Evolutionary conservation across 2,329 filamentous ascomycete genomes (phyloP), one percentile per base, ranked within the genome.

Genomic region (Rutstroemia sp.): DNA sequence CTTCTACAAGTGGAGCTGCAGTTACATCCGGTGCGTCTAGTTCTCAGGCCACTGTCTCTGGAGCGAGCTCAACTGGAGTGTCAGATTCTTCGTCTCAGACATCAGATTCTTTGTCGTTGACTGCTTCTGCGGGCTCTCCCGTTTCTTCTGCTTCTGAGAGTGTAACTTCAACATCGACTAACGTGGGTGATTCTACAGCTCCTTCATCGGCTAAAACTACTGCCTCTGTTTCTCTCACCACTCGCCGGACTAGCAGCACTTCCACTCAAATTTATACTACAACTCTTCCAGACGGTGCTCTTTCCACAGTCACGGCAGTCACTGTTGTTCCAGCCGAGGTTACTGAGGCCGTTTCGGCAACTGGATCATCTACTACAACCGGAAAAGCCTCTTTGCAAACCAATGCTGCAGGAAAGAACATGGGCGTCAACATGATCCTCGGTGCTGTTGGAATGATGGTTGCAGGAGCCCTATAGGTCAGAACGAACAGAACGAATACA

Each of bases 301-400:
- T 61, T 12, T 60, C 57, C 16, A 66, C 64, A 5, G 58, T 67
- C 12, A 68, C 65, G 21, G 51, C 49, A 9, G 17, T 63, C 19
- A 68, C 65, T 1, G 55, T 68, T 21, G 61, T 67, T 5, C 62
- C 64, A n/a, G 65, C 62, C 34, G 54, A 51, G 16, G 57, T 62
- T 44, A 61, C 57, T 6, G 60, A 61, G 16, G 48, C 57, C 27
- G 59, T 60, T 3, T 57, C 48, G 4, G 49, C 10, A 21, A 47
- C 47, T 3, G 48, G 55, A 9, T 19, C 47, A 1, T 34, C 56
- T 9, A 62, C 51, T 8, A 60, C 58, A 9, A 63, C 54, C 23
- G 52, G 52, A 39, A 57, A 48, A 5, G 63, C 64, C 38, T 63
- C 65, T 34, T 50, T 67, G 10, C 65, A 67, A 56, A 64, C 63